A percentile compares a stretch with the other conserved stretches of the same genome.
These are phyloP conservation scores for Aspergillus bertholletiae DNA, from an alignment of 495 filamentous ascomycete genomes.

Conservation along the genomic window DNA sequence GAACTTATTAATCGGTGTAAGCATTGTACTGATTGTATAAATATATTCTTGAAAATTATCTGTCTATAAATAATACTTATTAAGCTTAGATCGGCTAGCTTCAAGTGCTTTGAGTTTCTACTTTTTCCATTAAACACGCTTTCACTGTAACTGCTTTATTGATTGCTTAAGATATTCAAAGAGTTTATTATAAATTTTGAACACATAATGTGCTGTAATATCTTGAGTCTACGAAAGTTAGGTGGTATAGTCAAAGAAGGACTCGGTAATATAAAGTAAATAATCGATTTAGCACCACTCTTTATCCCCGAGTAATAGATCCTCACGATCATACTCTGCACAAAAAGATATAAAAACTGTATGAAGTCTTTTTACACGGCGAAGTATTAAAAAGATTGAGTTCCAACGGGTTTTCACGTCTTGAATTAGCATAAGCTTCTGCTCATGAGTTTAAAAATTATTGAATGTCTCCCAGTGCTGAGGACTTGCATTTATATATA, in stretches of 20 bases:
- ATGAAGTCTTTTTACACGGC: not conserved
- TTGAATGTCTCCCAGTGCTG: not conserved
- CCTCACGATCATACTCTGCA: not conserved
- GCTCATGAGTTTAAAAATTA: not conserved
- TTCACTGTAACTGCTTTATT: not conserved
- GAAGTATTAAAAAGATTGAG: too few relatives aligned
- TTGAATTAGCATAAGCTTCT: not conserved
- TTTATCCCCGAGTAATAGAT: not conserved
- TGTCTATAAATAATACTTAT: conserved; percentile 13
- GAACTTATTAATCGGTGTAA: conserved; percentile 16
- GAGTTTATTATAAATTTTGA: too few relatives aligned
- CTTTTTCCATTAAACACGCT: conserved; percentile 8
- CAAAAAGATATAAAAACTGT: not conserved
- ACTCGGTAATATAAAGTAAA: not conserved
- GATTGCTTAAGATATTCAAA: not conserved
- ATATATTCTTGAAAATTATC: conserved; percentile 6
- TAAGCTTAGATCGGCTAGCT: not conserved
- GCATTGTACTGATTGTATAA: conserved; percentile 19
- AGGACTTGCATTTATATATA: not conserved
- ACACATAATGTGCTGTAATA: not conserved
- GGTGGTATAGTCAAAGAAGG: not conserved
- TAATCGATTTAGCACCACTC: not conserved
- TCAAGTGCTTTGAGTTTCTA: conserved; percentile 8
- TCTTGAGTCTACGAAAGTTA: not conserved
- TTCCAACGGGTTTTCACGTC: conserved; percentile 1